These are phyloP conservation scores for Heliamphora pulchella DNA, from an alignment of 179 eudicot genomes.

Conservation along the genomic window DNA sequence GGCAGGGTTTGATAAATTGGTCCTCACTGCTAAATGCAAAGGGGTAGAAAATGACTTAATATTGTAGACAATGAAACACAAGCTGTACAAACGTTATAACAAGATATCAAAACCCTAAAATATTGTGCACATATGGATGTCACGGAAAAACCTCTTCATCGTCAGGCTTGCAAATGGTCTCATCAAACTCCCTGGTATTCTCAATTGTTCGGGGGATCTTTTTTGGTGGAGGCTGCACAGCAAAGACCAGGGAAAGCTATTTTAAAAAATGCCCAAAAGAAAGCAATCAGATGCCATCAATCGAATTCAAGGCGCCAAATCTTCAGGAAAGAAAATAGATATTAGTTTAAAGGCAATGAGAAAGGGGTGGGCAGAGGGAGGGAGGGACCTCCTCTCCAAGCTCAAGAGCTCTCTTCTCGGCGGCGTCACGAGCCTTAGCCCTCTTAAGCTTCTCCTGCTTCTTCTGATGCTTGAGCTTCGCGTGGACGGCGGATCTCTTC, in stretches of 20 bases:
- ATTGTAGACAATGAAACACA: too few relatives aligned
- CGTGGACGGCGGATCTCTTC: slow-evolving; percentile 67
- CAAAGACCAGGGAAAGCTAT: background rate
- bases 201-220: slow-evolving; percentile 75
- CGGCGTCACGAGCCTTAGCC: slow-evolving; percentile 68
- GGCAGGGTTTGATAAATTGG: background rate
- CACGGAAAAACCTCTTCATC: slow-evolving; percentile 68
- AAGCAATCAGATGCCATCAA: background rate
- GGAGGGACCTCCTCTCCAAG: slow-evolving; percentile 78
- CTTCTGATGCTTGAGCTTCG: slow-evolving; percentile 75
- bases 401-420: slow-evolving; percentile 72
- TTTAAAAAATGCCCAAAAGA: background rate
- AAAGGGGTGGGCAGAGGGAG: too few relatives aligned
- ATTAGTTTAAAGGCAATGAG: background rate
- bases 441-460: slow-evolving; percentile 76
- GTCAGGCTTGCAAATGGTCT: slow-evolving; percentile 84
- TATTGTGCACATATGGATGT: background rate
- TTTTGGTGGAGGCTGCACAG: slow-evolving; percentile 62
- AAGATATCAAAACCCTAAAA: too few relatives aligned
- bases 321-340: too few relatives aligned
- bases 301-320: background rate
- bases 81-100: too few relatives aligned
- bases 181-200: slow-evolving; percentile 84
- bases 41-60: too few relatives aligned
- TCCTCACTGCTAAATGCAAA: background rate